Base-by-base conservation (phyloP, 2,329 filamentous ascomycete species). In the Ophiostoma novo-ulmi region DNA sequence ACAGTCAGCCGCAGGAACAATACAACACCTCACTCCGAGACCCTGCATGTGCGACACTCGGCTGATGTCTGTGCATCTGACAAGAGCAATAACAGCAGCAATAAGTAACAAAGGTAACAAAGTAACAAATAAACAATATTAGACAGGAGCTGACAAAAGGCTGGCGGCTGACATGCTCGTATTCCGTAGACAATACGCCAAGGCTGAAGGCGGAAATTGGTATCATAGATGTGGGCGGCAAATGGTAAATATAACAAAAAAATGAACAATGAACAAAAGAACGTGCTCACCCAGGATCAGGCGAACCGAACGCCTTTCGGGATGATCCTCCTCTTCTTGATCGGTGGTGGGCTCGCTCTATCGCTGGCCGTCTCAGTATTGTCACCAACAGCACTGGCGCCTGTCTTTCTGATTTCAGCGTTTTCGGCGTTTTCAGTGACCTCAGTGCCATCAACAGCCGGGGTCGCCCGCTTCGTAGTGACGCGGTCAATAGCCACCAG, bases 401-500 rank as follows among this genome's bases (percentile, higher is more conserved):
- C 14, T 44, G 39, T 3, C 39, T 44, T 44, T 31, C 31, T 44
- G 39, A 17, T 44, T 20, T 22, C 48, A 26, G 48, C n/a, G 52
- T 10, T 58, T 26, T 22, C 22, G 8, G 52, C 7, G 52, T 10
- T 55, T 10, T n/a, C 8, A 22, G 52, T 22, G 52, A 7, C 4
- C 55, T 14, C 55, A 31, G 31, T 2, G 26, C 5, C 14, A 64
- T 64, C 61, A 58, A 26, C 22, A 5, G 5, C 44, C 17, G 44
- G 44, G 6, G 52, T 58, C n/a, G 61, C 36, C 36, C 35, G 61
- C 31, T 38, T 31, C 13, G 11, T 5, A 20, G 55, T 5, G 10
- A 63, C 3, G 3, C 64, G n/a, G 11, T 69, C 58, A 0, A 55
- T 44, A 1, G 31, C 38, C 20, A 72, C 69, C 36, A 85, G 75